Evolutionary conservation across 1,284 basidiomycete genomes (phyloP), one percentile per base, ranked within the genome.

Genomic region (Ustilago lituana): DNA sequence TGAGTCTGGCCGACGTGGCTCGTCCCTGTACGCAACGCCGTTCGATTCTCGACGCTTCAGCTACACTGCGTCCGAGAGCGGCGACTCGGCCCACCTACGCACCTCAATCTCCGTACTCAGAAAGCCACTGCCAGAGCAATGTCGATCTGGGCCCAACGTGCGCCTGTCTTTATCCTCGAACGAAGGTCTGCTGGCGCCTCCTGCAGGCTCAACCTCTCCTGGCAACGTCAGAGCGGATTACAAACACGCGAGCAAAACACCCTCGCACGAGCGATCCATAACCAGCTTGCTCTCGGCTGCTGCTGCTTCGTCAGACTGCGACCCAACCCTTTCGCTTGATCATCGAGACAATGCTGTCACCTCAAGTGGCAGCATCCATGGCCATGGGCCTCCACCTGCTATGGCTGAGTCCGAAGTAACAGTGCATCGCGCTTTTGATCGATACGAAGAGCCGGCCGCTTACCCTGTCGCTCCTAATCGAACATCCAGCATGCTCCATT

Each of bases 291-390:
- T 49, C 22, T 49, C 47, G 2, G 35, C 54, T 4, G 54, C 46
- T 10, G 45, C 54, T 12, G 45, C 55, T 1, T 50, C 55, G 22
- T 57, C 46, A 10, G 41, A 57, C 19, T 50, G 36, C 27, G 46
- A 57, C 11, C 46, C 46, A 2, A n/a, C 39, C 17, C 26, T 44
- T 8, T 35, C 17, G 7, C 38, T 20, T 17, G 15, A 50, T 11
- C 29, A 35, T 14, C 12, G n/a, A 2, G 14, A 20, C 5, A 27
- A 41, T 9, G 4, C 1, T 5, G 22, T 7, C 7, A 22, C 38
- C 12, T 12, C 26, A 6, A 8, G 23, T 3, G 20, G 4, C 31
- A 14, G 7, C 44, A 7, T n/a, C 19, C 26, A 8, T n/a, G 3
- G 19, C 7, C 15, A 6, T 12, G 27, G 12, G 7, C 7, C 12